These are phyloP conservation scores for Trichoderma citrinoviride DNA, from an alignment of 2,329 filamentous ascomycete species.

Conservation along the genomic window DNA sequence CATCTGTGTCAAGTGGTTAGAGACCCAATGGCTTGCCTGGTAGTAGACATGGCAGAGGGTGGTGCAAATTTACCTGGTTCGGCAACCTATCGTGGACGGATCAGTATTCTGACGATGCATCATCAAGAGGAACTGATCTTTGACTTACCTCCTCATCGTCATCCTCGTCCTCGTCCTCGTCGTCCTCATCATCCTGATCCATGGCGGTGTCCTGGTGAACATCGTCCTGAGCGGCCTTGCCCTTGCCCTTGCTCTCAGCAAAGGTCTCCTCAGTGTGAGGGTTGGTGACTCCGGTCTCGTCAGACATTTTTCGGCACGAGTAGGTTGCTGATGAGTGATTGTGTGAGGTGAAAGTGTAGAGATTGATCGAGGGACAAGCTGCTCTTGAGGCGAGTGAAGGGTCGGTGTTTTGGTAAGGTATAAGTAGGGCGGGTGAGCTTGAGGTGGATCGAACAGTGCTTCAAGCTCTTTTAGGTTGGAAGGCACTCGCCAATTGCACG, in stretches of 20 bases:
- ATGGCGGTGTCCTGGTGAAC: slow-evolving; percentile 60
- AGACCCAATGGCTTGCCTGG: not conserved
- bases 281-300: slow-evolving; percentile 47
- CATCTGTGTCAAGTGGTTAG: slow-evolving; percentile 40
- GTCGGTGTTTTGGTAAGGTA: slow-evolving; percentile 19
- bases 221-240: slow-evolving; percentile 63
- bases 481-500: slow-evolving; percentile 22
- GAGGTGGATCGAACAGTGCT: slow-evolving; percentile 22
- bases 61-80: slow-evolving; percentile 32
- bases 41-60: not conserved
- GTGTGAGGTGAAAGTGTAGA: slow-evolving; percentile 22
- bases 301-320: slow-evolving; percentile 40
- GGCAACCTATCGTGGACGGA: slow-evolving; percentile 27
- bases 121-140: not conserved
- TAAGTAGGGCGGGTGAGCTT: slow-evolving; percentile 29
- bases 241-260: slow-evolving; percentile 76
- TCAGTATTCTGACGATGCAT: slow-evolving; percentile 26
- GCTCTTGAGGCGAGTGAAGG: slow-evolving; percentile 9
- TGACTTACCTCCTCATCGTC: slow-evolving; percentile 29
- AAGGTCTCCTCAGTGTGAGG: slow-evolving; percentile 43
- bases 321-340: not conserved
- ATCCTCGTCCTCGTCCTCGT: slow-evolving; percentile 62
- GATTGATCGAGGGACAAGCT: slow-evolving; percentile 16
- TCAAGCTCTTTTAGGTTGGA: slow-evolving; percentile 31
- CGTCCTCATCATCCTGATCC: slow-evolving; percentile 72